These are phyloP conservation scores for Globisporangium abappressorium DNA, from an alignment of 352 stramenopile species.

Conservation along the genomic window DNA sequence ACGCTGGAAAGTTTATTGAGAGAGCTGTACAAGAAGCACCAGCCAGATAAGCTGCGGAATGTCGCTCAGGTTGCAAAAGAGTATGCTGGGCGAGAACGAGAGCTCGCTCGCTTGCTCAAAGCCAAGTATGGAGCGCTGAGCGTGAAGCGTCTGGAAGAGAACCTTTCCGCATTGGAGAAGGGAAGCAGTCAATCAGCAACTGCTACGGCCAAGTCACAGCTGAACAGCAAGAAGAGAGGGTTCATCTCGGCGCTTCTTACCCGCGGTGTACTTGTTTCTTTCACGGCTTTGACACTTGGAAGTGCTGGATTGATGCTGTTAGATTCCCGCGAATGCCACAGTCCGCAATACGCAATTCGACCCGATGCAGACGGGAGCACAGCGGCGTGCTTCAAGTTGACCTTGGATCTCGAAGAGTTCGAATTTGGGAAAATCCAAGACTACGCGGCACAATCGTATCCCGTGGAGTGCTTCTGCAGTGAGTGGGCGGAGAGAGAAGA, in stretches of 20 bases:
- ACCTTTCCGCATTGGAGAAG: conserved; percentile 42
- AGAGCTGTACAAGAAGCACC: conserved; percentile 73
- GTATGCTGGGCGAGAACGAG: conserved; percentile 64
- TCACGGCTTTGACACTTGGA: conserved; percentile 4
- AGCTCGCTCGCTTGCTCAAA: conserved; percentile 57
- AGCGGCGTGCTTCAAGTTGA: conserved; percentile 23
- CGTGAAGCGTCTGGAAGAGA: conserved; percentile 69
- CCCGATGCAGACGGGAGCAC: background rate
- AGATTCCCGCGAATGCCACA: conserved; percentile 31
- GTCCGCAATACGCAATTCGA: background rate
- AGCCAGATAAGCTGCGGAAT: conserved; percentile 74
- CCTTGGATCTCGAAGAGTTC: conserved; percentile 33
- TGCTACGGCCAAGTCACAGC: background rate
- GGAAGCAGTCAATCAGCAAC: conserved; percentile 26
- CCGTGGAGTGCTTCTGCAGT: conserved; percentile 36
- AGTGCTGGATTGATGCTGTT: conserved; percentile 33
- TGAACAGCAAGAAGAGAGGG: conserved; percentile 1
- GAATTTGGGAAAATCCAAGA: conserved; percentile 24
- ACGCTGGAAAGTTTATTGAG: conserved; percentile 56
- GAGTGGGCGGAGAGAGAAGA: conserved; percentile 44
- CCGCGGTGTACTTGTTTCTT: conserved; percentile 13
- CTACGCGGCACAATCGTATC: conserved; percentile 30
- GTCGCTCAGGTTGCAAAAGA: conserved; percentile 47
- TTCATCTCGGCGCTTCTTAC: conserved; percentile 15
- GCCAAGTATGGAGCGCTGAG: conserved; percentile 72